phyloP scores from a whole-genome alignment of 768 basidiomycete genomes.

The Hericium erinaceus region DNA sequence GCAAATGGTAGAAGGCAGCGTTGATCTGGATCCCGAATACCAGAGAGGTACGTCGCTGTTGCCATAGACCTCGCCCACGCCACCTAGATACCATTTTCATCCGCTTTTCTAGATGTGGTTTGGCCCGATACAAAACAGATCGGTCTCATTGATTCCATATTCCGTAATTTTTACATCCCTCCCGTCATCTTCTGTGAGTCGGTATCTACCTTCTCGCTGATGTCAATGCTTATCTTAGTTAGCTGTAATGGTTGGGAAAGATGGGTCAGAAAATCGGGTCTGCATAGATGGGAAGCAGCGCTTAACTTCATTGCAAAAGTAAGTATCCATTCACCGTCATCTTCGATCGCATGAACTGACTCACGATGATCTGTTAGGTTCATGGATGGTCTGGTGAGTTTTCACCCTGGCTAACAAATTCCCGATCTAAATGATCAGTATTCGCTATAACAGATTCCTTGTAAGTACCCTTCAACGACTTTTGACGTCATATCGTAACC shows the following conservation, averaged over 20 bases:
- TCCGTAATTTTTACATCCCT: slow-evolving; percentile 58
- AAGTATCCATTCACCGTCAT: slow-evolving; percentile 2
- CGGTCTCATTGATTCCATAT: slow-evolving; percentile 52
- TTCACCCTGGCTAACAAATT: neutral
- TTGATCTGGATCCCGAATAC: slow-evolving; percentile 69
- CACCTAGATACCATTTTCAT: neutral
- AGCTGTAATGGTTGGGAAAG: slow-evolving; percentile 32
- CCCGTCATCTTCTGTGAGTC: slow-evolving; percentile 55
- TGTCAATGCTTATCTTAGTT: neutral
- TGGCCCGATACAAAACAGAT: slow-evolving; percentile 56
- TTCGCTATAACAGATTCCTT: slow-evolving; percentile 1
- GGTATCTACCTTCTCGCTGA: neutral
- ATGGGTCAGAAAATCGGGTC: slow-evolving; percentile 35
- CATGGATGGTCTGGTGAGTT: slow-evolving; percentile 44
- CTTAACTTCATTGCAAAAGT: slow-evolving; percentile 57
- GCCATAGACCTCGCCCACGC: neutral
- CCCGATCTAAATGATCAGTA: neutral
- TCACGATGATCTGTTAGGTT: slow-evolving; percentile 30
- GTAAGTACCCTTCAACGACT: neutral
- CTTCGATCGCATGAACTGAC: neutral
- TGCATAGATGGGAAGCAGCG: slow-evolving; percentile 74
- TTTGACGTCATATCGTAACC: neutral
- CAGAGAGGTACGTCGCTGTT: slow-evolving; percentile 48
- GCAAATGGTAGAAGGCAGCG: slow-evolving; percentile 53
- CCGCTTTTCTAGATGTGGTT: slow-evolving; percentile 39